These are phyloP conservation scores for Xylaria venustula DNA, from an alignment of 495 filamentous ascomycete genomes.

Conservation along the genomic window DNA sequence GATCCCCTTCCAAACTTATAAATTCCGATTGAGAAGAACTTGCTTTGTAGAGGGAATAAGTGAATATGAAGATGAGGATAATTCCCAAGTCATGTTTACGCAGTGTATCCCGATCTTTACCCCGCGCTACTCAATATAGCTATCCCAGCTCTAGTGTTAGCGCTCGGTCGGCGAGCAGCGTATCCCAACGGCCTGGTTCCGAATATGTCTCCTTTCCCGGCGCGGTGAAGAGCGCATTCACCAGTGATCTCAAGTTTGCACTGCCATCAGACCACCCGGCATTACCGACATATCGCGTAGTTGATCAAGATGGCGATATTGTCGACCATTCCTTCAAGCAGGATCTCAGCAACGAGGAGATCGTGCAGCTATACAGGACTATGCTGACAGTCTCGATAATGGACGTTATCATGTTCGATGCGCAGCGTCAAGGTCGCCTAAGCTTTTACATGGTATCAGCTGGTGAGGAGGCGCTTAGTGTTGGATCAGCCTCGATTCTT, in stretches of 20 bases:
- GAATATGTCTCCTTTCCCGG: slow-evolving; percentile 85
- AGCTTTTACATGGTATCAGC: slow-evolving; percentile 98
- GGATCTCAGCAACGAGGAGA: slow-evolving; percentile 67
- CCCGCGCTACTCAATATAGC: slow-evolving; percentile 14
- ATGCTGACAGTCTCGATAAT: slow-evolving; percentile 81
- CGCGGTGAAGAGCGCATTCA: slow-evolving; percentile 93
- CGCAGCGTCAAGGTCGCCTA: slow-evolving; percentile 73
- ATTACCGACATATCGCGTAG: slow-evolving; percentile 81
- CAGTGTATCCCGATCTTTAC: slow-evolving; percentile 17
- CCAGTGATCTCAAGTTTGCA: slow-evolving; percentile 70
- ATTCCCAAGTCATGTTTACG: slow-evolving; percentile 19
- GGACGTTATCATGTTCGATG: slow-evolving; percentile 93
- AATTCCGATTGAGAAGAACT: no score
- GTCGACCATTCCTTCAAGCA: slow-evolving; percentile 66
- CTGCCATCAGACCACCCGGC: slow-evolving; percentile 64
- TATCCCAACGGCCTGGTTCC: slow-evolving; percentile 67
- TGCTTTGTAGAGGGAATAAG: no score
- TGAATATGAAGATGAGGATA: slow-evolving; percentile 25
- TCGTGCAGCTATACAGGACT: slow-evolving; percentile 60
- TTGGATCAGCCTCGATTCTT: slow-evolving; percentile 82
- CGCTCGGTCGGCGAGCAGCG: slow-evolving; percentile 32
- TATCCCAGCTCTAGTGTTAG: slow-evolving; percentile 7
- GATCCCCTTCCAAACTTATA: not conserved
- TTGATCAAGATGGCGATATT: slow-evolving; percentile 78
- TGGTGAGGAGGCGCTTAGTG: slow-evolving; percentile 91